Evolutionary conservation across 495 filamentous ascomycete genomes (phyloP).

Genomic region (Aspergillus bertholletiae): DNA sequence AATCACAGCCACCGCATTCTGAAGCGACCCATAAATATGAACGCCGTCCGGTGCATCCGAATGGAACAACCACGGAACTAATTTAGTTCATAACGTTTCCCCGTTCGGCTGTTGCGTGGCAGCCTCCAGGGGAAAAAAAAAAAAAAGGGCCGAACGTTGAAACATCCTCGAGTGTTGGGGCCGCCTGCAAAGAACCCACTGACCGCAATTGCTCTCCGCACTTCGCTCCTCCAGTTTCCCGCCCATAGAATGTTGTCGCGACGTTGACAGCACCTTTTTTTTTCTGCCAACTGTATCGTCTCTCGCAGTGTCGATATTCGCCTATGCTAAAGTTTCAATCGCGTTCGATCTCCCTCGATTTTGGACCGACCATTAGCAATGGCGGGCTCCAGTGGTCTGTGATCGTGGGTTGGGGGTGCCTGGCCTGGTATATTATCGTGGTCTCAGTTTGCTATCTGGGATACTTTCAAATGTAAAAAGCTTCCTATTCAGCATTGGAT

Average conservation of each 20-base stretch:
- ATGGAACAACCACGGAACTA: not conserved
- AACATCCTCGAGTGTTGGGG: not conserved
- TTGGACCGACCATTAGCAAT: slow-evolving; percentile 28
- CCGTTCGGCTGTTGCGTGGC: not conserved
- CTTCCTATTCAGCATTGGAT: not conserved
- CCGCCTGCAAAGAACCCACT: not conserved
- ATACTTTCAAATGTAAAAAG: slow-evolving; percentile 56
- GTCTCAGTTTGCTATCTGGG: slow-evolving; percentile 55
- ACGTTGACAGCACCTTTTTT: not conserved
- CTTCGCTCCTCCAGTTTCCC: not conserved
- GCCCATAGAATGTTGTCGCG: not conserved
- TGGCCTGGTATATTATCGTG: slow-evolving; percentile 59
- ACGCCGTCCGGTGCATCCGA: not conserved
- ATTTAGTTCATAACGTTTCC: not conserved
- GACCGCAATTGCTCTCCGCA: not conserved
- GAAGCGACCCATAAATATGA: not conserved
- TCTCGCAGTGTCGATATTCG: slow-evolving; percentile 3
- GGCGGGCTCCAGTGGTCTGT: slow-evolving; percentile 32
- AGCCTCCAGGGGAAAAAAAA: not conserved
- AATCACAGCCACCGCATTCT: not conserved
- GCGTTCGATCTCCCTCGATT: slow-evolving; percentile 20
- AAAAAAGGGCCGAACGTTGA: not conserved
- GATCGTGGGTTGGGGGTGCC: slow-evolving; percentile 44
- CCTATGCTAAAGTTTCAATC: slow-evolving; percentile 36
- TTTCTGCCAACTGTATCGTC: not conserved